Evolutionary conservation across 345 rosid species (phyloP), one percentile per base, ranked within the genome.

Genomic region (Hypericum perforatum): DNA sequence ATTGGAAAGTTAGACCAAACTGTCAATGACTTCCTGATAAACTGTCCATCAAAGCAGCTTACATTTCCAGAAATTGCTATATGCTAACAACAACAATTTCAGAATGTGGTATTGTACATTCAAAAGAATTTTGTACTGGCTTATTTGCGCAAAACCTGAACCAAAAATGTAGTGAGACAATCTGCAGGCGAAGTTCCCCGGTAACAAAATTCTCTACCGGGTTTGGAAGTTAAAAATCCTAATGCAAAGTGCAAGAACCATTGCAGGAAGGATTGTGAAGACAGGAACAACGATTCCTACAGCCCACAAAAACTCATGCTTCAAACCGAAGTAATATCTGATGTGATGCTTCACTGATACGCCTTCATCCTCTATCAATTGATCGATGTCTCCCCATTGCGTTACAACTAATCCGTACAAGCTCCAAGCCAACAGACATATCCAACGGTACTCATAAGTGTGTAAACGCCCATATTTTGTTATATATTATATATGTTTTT

Each of bases 371-470:
- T 46, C 50, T 0, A 46, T 16, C 50, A 8, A 1, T 5, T 10
- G 9, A 16, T 46, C 50, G 16, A 13, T 32, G 10, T 46, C 50
- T 46, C 50, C 50, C 7, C 22, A 46, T 32, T 46, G 50, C 8
- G 50, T 13, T 0, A 32, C 22, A 4, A 46, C 7, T 32, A 46
- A 10, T 14, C 50, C 50, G 22, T 46, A 13, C 50, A 46, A 46
- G 15, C 29, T 46, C 50, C 50, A 46, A 3, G 50, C 50, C 1
- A 46, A 22, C 14, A 29, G 50, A 7, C 22, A 13, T 46, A 9
- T 32, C 50, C 50, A 46, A 12, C 22, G 14, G 22, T 46, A 46
- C 50, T n/a, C n/a, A n/a, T n/a, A n/a, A n/a, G n/a, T n/a, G n/a
- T n/a, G n/a, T n/a, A n/a, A n/a, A n/a, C n/a, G n/a, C n/a, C n/a